Evolutionary conservation across 2,329 filamentous ascomycete species (phyloP).

Genomic region (Aspergillus sp.): DNA sequence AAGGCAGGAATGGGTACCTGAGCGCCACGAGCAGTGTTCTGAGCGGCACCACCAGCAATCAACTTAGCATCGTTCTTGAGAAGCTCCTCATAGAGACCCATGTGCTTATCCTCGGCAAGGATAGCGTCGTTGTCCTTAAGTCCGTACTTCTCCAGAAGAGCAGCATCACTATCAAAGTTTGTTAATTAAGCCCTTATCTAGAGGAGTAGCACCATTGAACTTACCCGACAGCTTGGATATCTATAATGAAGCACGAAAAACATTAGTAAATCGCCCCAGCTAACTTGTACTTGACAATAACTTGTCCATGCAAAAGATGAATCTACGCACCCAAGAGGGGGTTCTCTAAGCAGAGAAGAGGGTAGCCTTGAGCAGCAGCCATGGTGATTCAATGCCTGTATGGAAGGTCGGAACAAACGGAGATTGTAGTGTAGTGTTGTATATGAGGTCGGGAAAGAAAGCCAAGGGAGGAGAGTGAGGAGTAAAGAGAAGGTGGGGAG

Average conservation of each 20-base stretch:
- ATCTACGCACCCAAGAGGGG: slow-evolving; percentile 74
- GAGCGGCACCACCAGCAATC: slow-evolving; percentile 92
- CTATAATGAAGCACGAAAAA: slow-evolving; percentile 42
- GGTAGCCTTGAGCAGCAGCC: slow-evolving; percentile 75
- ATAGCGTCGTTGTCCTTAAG: slow-evolving; percentile 98
- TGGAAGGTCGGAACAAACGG: not conserved
- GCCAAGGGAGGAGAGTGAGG: not conserved
- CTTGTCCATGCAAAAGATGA: not conserved
- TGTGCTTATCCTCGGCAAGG: slow-evolving; percentile 89
- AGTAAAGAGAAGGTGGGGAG: slow-evolving; percentile 5
- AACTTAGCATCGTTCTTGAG: slow-evolving; percentile 90
- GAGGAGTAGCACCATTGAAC: slow-evolving; percentile 22
- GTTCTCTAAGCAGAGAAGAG: slow-evolving; percentile 94
- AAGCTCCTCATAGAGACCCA: slow-evolving; percentile 80
- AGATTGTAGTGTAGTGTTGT: slow-evolving; percentile 1
- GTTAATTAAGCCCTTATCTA: slow-evolving; percentile 8
- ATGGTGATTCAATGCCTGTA: slow-evolving; percentile 49
- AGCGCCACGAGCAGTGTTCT: slow-evolving; percentile 95
- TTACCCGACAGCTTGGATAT: slow-evolving; percentile 82
- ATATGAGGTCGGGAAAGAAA: slow-evolving; percentile 1
- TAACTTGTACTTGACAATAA: not conserved
- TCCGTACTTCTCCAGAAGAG: slow-evolving; percentile 85
- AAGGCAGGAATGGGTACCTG: slow-evolving; percentile 52
- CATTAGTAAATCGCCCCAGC: slow-evolving; percentile 19
- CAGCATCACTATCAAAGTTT: slow-evolving; percentile 62